phyloP scores from a whole-genome alignment of 441 rosid species.

The Theobroma grandiflorum region DNA sequence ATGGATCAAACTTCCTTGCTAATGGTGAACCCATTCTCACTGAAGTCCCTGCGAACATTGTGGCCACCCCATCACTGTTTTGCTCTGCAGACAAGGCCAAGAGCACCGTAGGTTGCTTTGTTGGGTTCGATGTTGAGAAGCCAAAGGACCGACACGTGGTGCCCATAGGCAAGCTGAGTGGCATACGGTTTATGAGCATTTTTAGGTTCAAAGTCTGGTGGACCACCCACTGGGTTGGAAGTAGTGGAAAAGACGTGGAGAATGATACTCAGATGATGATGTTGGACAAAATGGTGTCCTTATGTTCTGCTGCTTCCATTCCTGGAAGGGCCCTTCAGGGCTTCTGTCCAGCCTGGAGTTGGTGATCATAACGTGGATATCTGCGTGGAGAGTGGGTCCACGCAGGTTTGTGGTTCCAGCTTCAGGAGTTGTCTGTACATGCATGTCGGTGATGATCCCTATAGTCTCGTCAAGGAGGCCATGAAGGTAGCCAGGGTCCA shows the following conservation, averaged over 20 bases:
- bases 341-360: slow-evolving; percentile 63
- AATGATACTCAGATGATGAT: slow-evolving; percentile 43
- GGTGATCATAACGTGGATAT: slow-evolving; percentile 64
- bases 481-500: slow-evolving; percentile 64
- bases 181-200: slow-evolving; percentile 38
- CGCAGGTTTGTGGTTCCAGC: slow-evolving; percentile 51
- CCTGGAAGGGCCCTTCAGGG: slow-evolving; percentile 70
- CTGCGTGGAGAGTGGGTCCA: slow-evolving; percentile 83
- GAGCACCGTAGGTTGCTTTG: slow-evolving; percentile 35
- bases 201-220: slow-evolving; percentile 52
- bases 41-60: slow-evolving; percentile 33
- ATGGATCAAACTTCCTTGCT: slow-evolving; percentile 34
- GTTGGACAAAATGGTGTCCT: slow-evolving; percentile 54
- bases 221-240: slow-evolving; percentile 45
- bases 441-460: slow-evolving; percentile 76
- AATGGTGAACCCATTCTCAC: slow-evolving; percentile 41
- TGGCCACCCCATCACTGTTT: slow-evolving; percentile 32
- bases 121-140: slow-evolving; percentile 32
- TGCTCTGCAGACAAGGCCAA: slow-evolving; percentile 14
- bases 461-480: slow-evolving; percentile 64
- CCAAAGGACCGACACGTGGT: slow-evolving; percentile 33
- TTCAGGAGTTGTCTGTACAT: slow-evolving; percentile 62
- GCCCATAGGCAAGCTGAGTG: slow-evolving; percentile 35
- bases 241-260: slow-evolving; percentile 38
- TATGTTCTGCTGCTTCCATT: slow-evolving; percentile 75